Conservation (phyloP, 495 filamentous ascomycete genomes). For the Filosporella fistucella region DNA sequence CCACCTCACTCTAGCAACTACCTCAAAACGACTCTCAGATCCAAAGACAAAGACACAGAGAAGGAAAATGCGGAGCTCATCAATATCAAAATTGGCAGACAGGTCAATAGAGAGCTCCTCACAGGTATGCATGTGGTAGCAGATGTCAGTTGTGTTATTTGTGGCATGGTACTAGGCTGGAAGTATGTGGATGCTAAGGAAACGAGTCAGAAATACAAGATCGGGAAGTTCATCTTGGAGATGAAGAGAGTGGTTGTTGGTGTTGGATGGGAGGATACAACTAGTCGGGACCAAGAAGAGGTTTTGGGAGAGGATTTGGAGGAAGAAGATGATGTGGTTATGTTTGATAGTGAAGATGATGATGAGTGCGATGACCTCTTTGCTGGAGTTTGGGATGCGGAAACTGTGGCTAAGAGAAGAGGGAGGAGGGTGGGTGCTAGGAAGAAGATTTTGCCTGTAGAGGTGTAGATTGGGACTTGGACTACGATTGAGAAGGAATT, state of each 20-base stretch:
- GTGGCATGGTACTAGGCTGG: conserved; percentile 76
- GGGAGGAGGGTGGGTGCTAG: conserved; percentile 38
- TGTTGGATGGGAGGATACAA: conserved; percentile 63
- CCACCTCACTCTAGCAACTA: conserved; percentile 28
- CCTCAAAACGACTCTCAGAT: too few relatives aligned
- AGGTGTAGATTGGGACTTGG: background rate
- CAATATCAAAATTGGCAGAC: conserved; percentile 41
- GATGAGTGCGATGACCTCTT: conserved; percentile 96
- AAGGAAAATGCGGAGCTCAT: conserved; percentile 26
- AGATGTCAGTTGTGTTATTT: conserved; percentile 51
- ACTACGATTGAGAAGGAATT: background rate
- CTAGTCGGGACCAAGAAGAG: conserved; percentile 8
- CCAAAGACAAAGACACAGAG: conserved; percentile 7
- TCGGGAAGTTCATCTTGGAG: conserved; percentile 96
- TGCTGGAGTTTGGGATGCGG: conserved; percentile 76
- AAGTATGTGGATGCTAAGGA: conserved; percentile 89
- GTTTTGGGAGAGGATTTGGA: conserved; percentile 8
- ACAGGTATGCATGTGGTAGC: conserved; percentile 70
- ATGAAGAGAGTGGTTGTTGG: conserved; percentile 64
- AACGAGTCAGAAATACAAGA: conserved; percentile 79
- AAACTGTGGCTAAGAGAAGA: conserved; percentile 59
- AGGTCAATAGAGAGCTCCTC: conserved; percentile 69
- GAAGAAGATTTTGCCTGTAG: conserved; percentile 4
- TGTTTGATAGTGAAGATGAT: conserved; percentile 89
- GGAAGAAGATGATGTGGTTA: conserved; percentile 37